phyloP scores from a whole-genome alignment of 192 early-diverging fungal genomes.

The Endogone sp. region DNA sequence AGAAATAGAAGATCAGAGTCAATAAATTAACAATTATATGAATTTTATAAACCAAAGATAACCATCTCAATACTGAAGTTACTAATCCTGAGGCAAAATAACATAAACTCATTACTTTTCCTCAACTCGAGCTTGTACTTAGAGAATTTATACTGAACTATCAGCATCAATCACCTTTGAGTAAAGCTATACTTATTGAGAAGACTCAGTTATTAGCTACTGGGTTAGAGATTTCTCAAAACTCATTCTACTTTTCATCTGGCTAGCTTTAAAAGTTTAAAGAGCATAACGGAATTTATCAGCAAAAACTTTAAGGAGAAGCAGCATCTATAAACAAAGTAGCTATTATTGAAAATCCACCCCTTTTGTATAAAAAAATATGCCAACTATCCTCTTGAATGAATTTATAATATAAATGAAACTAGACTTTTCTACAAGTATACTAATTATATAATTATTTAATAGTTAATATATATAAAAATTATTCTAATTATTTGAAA shows the following conservation, averaged over 20 bases:
- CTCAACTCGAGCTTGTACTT: constrained; percentile 26
- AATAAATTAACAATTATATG: constrained; percentile 27
- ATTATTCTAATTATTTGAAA: too few relatives aligned
- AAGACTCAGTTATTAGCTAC: constrained; percentile 19
- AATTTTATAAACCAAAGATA: constrained; percentile 1
- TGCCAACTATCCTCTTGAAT: constrained; percentile 6
- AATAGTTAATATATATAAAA: too few relatives aligned
- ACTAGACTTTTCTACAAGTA: constrained; percentile 9
- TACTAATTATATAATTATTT: too few relatives aligned
- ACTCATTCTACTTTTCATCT: constrained; percentile 24
- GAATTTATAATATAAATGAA: constrained; percentile 15
- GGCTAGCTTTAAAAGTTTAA: constrained; percentile 40
- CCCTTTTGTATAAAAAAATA: constrained; percentile 4
- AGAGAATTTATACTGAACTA: constrained; percentile 22
- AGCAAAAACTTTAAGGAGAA: constrained; percentile 13
- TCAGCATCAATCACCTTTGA: constrained; percentile 4
- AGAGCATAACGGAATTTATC: constrained; percentile 22
- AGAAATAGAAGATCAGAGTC: constrained; percentile 20
- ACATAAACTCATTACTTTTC: constrained; percentile 24
- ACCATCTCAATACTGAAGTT: constrained; percentile 13
- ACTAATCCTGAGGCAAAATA: constrained; percentile 25
- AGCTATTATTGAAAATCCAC: background rate
- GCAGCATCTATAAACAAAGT: background rate
- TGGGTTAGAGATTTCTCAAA: constrained; percentile 10
- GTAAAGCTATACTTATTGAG: constrained; percentile 19